Evolutionary conservation across 331 rosid species (phyloP).

Genomic region (Saraca asoca): DNA sequence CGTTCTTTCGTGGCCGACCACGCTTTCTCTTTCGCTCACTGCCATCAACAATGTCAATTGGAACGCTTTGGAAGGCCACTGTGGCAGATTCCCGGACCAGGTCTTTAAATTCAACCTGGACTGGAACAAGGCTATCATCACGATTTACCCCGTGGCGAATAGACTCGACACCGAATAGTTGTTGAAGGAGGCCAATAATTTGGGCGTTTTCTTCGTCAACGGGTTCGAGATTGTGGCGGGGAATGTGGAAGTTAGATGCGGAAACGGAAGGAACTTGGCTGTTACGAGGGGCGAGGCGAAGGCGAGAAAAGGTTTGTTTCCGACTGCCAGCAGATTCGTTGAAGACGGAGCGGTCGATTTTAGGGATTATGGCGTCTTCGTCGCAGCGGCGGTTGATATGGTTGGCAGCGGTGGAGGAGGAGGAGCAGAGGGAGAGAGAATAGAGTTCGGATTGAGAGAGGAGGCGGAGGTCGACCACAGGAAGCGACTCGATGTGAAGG

Average conservation of each 20-base stretch:
- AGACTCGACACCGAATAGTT: conserved; percentile 61
- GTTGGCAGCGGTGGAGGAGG: conserved; percentile 35
- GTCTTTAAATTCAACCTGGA: conserved; percentile 42
- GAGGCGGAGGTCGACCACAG: conserved; percentile 64
- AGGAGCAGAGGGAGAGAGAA: conserved; percentile 51
- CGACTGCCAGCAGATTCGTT: conserved; percentile 96
- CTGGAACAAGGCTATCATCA: conserved; percentile 36
- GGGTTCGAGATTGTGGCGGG: conserved; percentile 39
- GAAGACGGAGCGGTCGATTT: conserved; percentile 86
- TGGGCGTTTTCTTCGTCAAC: conserved; percentile 48
- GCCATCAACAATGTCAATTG: conserved; percentile 31
- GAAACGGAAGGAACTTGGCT: conserved; percentile 38
- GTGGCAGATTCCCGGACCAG: conserved; percentile 19
- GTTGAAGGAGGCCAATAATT: conserved; percentile 50
- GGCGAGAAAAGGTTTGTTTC: conserved; percentile 79
- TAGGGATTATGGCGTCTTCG: conserved; percentile 60
- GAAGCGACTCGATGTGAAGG: conserved; percentile 41
- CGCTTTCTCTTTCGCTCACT: conserved; percentile 53
- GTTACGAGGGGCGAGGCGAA: conserved; percentile 69
- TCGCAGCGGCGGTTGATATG: conserved; percentile 33
- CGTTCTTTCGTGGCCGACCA: conserved; percentile 70
- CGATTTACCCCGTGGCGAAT: conserved; percentile 3
- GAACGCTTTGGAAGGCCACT: conserved; percentile 12
- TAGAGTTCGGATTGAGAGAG: conserved; percentile 73
- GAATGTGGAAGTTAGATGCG: conserved; percentile 33